Base-by-base conservation (phyloP, 306 rosid species). In the Dryas octopetala region DNA sequence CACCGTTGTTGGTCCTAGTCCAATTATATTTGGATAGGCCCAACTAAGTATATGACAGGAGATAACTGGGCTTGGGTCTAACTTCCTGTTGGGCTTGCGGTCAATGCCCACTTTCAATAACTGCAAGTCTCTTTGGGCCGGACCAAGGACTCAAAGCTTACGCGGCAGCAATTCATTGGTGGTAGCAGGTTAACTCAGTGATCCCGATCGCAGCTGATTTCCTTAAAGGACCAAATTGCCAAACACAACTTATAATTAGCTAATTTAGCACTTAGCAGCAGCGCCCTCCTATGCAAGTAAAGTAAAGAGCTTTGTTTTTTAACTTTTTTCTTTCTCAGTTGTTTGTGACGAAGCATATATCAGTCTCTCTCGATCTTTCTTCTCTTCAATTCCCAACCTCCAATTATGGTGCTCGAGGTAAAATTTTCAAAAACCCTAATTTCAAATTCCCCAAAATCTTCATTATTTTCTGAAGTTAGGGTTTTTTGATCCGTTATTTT, bases 361-460 rank as follows among this genome's bases (percentile, higher is more conserved):
- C 64, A 45, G 4, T 13, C 60, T 50, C 67, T 55, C 60, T 17
- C 19, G 71, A 72, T 66, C 73, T 69, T 46, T 62, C 60, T 70
- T 52, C 65, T 77, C 11, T 70, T 32, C 38, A 32, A 23, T 78
- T 28, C 54, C 14, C 77, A 45, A 79, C 83, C 87, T 68, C 9
- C 88, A 45, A 72, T 83, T 62, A 91, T 93, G 98, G 98, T 93
- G 83, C 98, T 93, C 80, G 98, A 93, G 98, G 98, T 93, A 60
- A 74, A 64, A 5, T 76, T 75, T 47, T 41, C 45, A 19, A n/a
- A 57, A 68, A 9, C 74, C 48, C 75, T 78, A 71, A 23, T 58
- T 44, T 53, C 47, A 10, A 28, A 6, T 32, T 7, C 45, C 69
- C 59, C 60, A 4, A 61, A 38, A 14, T 43, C n/a, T 48, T 76